phyloP scores from a whole-genome alignment of 371 early-diverging fungal species.

The Syncephalastrum racemosum region DNA sequence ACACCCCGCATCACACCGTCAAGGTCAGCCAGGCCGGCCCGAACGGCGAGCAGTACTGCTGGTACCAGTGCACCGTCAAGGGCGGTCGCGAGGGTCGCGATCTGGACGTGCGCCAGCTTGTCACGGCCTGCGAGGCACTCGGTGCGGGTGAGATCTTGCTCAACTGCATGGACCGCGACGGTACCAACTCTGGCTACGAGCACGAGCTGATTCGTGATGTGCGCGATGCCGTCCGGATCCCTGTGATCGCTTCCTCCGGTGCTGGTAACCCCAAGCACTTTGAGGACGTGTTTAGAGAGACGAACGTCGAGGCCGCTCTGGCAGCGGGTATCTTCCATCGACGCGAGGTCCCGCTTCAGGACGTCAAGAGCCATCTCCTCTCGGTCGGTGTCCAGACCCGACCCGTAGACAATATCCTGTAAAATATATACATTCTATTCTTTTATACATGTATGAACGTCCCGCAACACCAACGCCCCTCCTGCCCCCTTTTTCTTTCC shows the following conservation, averaged over 20 bases:
- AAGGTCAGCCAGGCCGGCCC: constrained; percentile 78
- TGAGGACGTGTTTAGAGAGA: constrained; percentile 77
- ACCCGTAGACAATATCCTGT: no score
- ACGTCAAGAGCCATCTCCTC: constrained; percentile 74
- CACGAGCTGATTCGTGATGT: constrained; percentile 79
- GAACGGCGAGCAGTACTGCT: constrained; percentile 90
- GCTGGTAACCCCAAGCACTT: constrained; percentile 91
- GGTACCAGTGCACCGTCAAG: constrained; percentile 98
- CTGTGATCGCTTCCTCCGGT: constrained; percentile 96
- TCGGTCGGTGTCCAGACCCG: no score
- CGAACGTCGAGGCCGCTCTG: constrained; percentile 91
- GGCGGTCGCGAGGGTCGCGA: constrained; percentile 96
- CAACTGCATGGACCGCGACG: constrained; percentile 97
- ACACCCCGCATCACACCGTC: constrained; percentile 77
- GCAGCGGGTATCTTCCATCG: constrained; percentile 99
- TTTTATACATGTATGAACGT: no score
- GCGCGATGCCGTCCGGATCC: constrained; percentile 77
- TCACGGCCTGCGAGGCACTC: constrained; percentile 81
- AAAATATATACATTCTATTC: no score
- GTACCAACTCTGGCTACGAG: constrained; percentile 96
- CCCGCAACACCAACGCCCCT: no score
- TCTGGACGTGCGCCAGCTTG: constrained; percentile 89
- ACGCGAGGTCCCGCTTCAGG: constrained; percentile 83
- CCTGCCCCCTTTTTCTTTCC: no score
- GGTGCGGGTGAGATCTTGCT: constrained; percentile 97